Base-by-base conservation (phyloP, 495 filamentous ascomycete genomes). In the Daldinia concentrica region DNA sequence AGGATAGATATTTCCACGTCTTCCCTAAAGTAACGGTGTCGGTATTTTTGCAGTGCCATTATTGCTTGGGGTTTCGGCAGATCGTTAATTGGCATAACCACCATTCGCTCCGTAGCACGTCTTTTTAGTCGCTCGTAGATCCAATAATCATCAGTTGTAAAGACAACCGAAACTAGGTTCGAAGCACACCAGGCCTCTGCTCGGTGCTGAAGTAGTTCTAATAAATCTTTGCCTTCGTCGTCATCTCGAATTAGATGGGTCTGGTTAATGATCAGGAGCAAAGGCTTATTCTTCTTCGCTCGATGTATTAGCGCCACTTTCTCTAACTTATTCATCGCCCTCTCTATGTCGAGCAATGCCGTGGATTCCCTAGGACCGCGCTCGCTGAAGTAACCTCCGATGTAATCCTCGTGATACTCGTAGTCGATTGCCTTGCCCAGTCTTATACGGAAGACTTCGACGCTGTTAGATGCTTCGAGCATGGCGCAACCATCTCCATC, bases 91-190 rank as follows among this genome's bases (percentile, higher is more conserved):
- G 92, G 87, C 24, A 95, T 89, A 15, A 98, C 89, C 66, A 97
- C 93, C 92, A 99, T 94, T 14, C 95, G 88, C 15, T 34, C 48
- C 1, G 92, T 95, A 5, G 93, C 91, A 67, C 97, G 89, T 77
- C 92, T 89, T 82, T 97, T 97, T 56, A 99, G 79, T 22, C 93
- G 86, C 78, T 99, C 95, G 74, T 97, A 98, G 0, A 98, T 91
- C 95, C 95, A 99, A 78, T 97, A 99, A 73, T 98, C 95, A 74
- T 99, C 95, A 63, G 88, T 92, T 78, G 97, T 97, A 72, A 98
- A 90, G 6, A 99, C 88, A 66, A 97, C 89, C 0, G 95, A 98
- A 14, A 94, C 90, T 1, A 99, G 84, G 66, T 92, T 93, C 37
- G 89, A 88, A 6, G 94, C 94, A 3, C 95, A 95, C 95, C 95